Percentiles rank a stretch among this genome's conserved stretches.
These are phyloP conservation scores for Paxillus rubicundulus DNA, from an alignment of 768 basidiomycete species.

Conservation along the genomic window DNA sequence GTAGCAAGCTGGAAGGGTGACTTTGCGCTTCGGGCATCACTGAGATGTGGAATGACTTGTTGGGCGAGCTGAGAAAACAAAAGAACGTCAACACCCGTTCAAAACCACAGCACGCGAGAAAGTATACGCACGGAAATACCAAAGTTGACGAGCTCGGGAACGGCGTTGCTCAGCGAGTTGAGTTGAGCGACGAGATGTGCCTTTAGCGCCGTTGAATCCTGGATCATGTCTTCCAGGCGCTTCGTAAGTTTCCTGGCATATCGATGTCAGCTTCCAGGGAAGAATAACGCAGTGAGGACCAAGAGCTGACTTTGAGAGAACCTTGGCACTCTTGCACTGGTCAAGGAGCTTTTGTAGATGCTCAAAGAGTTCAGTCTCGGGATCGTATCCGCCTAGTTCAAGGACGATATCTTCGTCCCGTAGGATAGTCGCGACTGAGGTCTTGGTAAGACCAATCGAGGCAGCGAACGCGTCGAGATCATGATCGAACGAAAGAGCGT, in stretches of 20 bases:
- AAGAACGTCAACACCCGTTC: not conserved
- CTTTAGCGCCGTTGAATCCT: conserved; percentile 70
- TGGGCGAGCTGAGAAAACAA: conserved; percentile 70
- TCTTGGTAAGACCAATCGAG: conserved; percentile 87
- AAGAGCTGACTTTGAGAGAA: conserved; percentile 63
- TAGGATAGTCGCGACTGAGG: conserved; percentile 68
- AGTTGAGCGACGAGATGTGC: conserved; percentile 70
- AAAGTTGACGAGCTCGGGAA: conserved; percentile 84
- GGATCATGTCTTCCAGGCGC: conserved; percentile 76
- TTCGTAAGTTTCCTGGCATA: conserved; percentile 79
- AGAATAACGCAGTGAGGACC: not conserved
- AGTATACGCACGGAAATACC: conserved; percentile 70
- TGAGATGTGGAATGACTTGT: conserved; percentile 81
- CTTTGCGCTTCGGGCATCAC: conserved; percentile 76
- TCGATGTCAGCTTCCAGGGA: conserved; percentile 1
- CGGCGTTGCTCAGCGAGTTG: conserved; percentile 64
- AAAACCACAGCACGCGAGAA: not conserved
- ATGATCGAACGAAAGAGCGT: conserved; percentile 76
- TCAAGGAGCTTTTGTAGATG: conserved; percentile 83
- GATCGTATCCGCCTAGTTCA: conserved; percentile 72
- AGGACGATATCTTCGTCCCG: conserved; percentile 76
- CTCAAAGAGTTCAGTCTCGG: conserved; percentile 72
- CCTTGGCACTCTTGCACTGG: conserved; percentile 78
- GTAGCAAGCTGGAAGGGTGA: conserved; percentile 71
- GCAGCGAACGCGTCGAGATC: conserved; percentile 95